Base-by-base conservation (phyloP, 192 early-diverging fungal species). In the Rhizophagus clarus region DNA sequence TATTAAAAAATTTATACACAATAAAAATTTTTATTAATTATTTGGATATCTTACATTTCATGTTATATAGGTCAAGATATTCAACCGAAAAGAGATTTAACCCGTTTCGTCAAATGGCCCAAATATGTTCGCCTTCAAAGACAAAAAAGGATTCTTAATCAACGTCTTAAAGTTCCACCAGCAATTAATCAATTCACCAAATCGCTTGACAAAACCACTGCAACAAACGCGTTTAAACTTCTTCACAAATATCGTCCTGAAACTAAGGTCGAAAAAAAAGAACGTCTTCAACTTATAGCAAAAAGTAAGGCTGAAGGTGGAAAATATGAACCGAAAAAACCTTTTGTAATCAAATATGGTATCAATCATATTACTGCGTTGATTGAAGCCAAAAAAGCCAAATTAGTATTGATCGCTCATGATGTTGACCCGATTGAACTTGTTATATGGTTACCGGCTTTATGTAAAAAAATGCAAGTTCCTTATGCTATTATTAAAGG, bases 401-500 rank as follows among this genome's bases (percentile, higher is more conserved):
- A 94, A 88, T 91, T 99, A 77, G 98, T 99, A 70, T 92, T 99
- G 85, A 99, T 99, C 90, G 98, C 98, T 83, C 91, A 98, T 84
- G 97, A 99, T 87, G 97, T 99, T 84, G 97, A 99, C 90, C 98
- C 98, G 80, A 97, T 99, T 87, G 98, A 99, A 91, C 85, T 99
- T 76, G 97, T 99, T 82, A 84, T 99, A 82, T 99, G 95, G 95
- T 93, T 99, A 83, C 98, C 98, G 74, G 98, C 97, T 81, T 94
- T 99, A 74, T 99, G 98, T 94, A 94, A 97, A 85, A 99, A 99
- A 95, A 98, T 98, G 97, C 96, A 95, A 86, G 90, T 99, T 86
- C 98, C 98, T 76, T 99, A 99, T 93, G 92, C 89, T 89, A 98
- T 99, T 86, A 96, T 99, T 87, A 99, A 99, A 96, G 91, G 94